Conservation (phyloP, 331 rosid genomes). For the Stylosanthes scabra region DNA sequence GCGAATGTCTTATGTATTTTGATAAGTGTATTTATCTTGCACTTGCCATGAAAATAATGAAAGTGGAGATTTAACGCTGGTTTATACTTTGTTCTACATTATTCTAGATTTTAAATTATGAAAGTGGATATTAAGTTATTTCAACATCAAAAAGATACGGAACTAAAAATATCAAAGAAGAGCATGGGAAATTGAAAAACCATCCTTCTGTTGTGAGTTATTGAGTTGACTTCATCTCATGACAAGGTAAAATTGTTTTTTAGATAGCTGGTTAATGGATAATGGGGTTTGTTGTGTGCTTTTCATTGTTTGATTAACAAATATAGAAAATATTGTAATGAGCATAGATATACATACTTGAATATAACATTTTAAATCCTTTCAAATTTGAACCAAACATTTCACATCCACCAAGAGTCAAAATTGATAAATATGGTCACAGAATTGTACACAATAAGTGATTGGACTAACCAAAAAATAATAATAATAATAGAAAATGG, state of each 20-base stretch:
- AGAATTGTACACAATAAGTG: background rate
- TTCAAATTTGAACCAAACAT: constrained; percentile 13
- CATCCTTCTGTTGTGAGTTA: background rate
- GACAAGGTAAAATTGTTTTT: too few relatives aligned
- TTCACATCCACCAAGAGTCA: background rate
- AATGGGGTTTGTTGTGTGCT: too few relatives aligned
- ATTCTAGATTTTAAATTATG: background rate
- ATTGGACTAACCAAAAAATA: too few relatives aligned
- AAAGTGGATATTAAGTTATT: background rate
- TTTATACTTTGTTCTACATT: background rate
- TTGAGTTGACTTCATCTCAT: too few relatives aligned
- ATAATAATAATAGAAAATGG: background rate
- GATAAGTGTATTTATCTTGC: background rate
- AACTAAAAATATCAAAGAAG: background rate
- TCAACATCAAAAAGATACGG: background rate
- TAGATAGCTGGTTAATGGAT: too few relatives aligned
- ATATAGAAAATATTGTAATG: too few relatives aligned
- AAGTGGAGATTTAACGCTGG: background rate
- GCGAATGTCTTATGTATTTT: background rate
- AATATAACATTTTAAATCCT: too few relatives aligned
- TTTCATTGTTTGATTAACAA: too few relatives aligned
- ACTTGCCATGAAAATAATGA: constrained; percentile 15
- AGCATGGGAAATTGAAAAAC: background rate
- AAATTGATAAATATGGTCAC: background rate
- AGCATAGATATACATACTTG: too few relatives aligned